Evolutionary conservation across 495 filamentous ascomycete genomes (phyloP).

Genomic region (Neurospora africana): DNA sequence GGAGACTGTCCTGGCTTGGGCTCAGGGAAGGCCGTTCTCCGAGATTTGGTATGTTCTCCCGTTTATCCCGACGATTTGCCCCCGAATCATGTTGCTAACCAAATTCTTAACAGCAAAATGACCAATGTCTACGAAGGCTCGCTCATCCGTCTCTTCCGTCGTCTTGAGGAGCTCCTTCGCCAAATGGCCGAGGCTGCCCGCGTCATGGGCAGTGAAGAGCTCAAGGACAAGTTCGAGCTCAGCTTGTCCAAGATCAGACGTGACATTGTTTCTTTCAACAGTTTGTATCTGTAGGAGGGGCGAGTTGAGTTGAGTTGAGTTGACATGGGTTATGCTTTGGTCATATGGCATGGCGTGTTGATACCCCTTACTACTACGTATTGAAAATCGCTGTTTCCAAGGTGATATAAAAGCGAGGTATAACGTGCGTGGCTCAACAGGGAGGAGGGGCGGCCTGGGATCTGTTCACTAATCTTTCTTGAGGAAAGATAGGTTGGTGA

Average conservation of each 20-base stretch:
- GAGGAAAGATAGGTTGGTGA: not conserved
- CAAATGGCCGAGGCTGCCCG: constrained; percentile 96
- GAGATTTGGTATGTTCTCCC: constrained; percentile 71
- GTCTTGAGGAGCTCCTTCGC: constrained; percentile 87
- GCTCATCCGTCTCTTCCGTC: constrained; percentile 88
- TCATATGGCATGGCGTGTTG: not conserved
- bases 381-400: not conserved
- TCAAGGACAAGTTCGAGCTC: constrained; percentile 80
- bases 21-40: constrained; percentile 84
- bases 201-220: constrained; percentile 93
- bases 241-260: constrained; percentile 74
- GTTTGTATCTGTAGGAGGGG: constrained; percentile 61
- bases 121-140: constrained; percentile 95
- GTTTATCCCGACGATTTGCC: not conserved
- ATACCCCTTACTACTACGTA: not conserved
- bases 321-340: not conserved
- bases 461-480: not conserved
- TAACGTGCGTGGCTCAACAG: not conserved
- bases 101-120: constrained; percentile 66
- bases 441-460: not conserved
- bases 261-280: constrained; percentile 90
- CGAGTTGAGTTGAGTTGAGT: not conserved
- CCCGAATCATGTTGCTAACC: not conserved
- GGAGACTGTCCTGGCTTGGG: constrained; percentile 92
- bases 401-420: no score